These are phyloP conservation scores for Trematosphaeria pertusa DNA, from an alignment of 2,329 filamentous ascomycete genomes.

Conservation along the genomic window DNA sequence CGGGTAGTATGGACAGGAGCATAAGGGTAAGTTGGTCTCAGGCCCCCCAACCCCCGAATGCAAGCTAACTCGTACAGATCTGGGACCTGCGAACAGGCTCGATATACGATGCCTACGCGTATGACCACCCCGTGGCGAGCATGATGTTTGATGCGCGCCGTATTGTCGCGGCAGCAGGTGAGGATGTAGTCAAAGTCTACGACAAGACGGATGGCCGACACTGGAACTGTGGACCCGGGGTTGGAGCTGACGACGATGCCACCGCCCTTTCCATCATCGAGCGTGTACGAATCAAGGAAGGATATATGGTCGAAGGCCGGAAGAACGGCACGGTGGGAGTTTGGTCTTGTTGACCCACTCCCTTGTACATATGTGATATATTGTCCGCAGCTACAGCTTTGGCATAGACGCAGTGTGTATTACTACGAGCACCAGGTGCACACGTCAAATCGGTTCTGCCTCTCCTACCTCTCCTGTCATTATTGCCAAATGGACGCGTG, in stretches of 20 bases:
- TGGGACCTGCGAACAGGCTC: slow-evolving; percentile 98
- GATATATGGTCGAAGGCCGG: slow-evolving; percentile 90
- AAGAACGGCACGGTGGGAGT: slow-evolving; percentile 87
- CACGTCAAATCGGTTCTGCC: no score
- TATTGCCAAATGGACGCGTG: no score
- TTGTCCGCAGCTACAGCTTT: background rate
- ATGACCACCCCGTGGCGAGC: slow-evolving; percentile 87
- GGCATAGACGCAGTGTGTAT: slow-evolving; percentile 6
- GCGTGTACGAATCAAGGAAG: slow-evolving; percentile 87
- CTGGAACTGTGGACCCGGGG: slow-evolving; percentile 93
- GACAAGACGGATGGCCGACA: slow-evolving; percentile 95
- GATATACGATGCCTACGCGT: slow-evolving; percentile 95
- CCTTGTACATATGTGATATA: slow-evolving; percentile 20
- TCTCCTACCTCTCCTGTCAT: no score
- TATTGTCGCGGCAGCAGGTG: slow-evolving; percentile 88
- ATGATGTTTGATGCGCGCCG: slow-evolving; percentile 96
- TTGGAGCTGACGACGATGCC: slow-evolving; percentile 68
- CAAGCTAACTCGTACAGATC: slow-evolving; percentile 68
- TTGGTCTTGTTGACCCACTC: slow-evolving; percentile 65
- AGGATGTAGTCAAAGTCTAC: slow-evolving; percentile 96
- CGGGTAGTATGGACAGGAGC: slow-evolving; percentile 89
- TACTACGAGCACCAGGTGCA: background rate
- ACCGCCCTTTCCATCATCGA: slow-evolving; percentile 69
- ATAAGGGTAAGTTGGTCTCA: slow-evolving; percentile 74
- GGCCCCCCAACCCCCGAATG: background rate